Conservation (phyloP, 2,329 filamentous ascomycete species). For the Fusarium falciforme region DNA sequence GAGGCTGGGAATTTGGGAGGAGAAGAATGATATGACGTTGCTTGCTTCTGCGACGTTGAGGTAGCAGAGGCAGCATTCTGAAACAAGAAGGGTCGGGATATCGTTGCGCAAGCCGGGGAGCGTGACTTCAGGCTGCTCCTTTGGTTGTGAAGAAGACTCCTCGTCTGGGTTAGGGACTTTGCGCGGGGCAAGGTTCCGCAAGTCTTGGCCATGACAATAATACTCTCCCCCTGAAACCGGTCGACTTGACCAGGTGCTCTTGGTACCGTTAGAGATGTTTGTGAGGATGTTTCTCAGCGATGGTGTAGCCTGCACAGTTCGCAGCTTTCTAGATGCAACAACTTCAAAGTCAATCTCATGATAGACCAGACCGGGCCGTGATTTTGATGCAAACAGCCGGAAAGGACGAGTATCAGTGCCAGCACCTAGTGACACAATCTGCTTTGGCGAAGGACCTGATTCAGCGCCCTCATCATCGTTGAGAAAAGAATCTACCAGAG, state of each 20-base stretch:
- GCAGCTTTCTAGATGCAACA: conserved; percentile 76
- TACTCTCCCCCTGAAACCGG: conserved; percentile 58
- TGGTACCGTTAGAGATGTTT: conserved; percentile 44
- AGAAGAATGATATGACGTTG: conserved; percentile 74
- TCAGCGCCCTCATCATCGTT: conserved; percentile 46
- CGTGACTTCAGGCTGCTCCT: conserved; percentile 7
- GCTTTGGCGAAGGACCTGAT: conserved; percentile 58
- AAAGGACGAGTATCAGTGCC: conserved; percentile 94
- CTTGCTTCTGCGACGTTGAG: conserved; percentile 74
- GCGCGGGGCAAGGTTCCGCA: conserved; percentile 58
- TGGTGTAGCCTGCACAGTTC: conserved; percentile 60
- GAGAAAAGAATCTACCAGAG: conserved; percentile 79
- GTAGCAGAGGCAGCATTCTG: conserved; percentile 96
- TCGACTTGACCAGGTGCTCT: conserved; percentile 57
- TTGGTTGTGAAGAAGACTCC: neutral
- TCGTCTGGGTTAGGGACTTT: neutral
- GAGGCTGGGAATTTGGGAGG: conserved; percentile 59
- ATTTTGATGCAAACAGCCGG: conserved; percentile 69
- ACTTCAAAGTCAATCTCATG: conserved; percentile 92
- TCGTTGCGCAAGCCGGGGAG: conserved; percentile 61
- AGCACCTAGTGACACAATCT: conserved; percentile 92
- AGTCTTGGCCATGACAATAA: conserved; percentile 74
- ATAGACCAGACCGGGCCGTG: conserved; percentile 69
- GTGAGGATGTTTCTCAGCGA: conserved; percentile 54
- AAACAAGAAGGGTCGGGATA: conserved; percentile 86